Evolutionary conservation across 345 rosid species (phyloP), one percentile per base, ranked within the genome.

Genomic region (Brassica incana): DNA sequence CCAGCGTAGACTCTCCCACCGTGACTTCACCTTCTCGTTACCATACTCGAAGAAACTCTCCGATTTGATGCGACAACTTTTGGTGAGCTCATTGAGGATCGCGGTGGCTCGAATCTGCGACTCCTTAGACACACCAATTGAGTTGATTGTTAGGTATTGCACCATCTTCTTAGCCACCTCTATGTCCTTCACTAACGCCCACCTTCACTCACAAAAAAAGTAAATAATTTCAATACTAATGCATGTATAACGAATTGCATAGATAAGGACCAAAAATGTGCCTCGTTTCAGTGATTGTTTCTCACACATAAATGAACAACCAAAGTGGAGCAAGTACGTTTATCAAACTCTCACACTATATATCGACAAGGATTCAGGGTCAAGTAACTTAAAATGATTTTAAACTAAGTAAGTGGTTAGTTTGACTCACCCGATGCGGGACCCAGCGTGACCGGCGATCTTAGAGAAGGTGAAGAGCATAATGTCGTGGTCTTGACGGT

Each of bases 401-500:
- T 11, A 11, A 14, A 4, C 54, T 3, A 11, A 12, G 54, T 12
- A 48, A 50, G 65, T 65, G 36, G 1, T 33, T 14, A 38, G 60
- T 40, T 77, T 9, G 25, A 23, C 85, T 84, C 58, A 94, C 98
- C 97, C 97, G 16, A 95, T 91, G 36, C 99, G 89, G 8, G 99
- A 86, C 12, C 99, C 97, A 27, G 97, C 97, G 69, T 92, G 97
- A 0, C 99, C 99, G 0, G 92, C 87, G 88, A 89, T 73, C 80
- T 95, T 95, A 71, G 99, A 92, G 74, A 95, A 80, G 48, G 99
- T 95, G 67, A 95, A 95, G 8, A 95, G 87, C 97, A 91, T 92
- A 25, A 90, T 81, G 73, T 90, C 92, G n/a, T 90, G 79, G 72
- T 89, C 92, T 20, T 88, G 86, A 40, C 80, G 81, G 8, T 15